Evolutionary conservation across 257 asterid genomes (phyloP).

Genomic region (Thymus quinquecostatus): DNA sequence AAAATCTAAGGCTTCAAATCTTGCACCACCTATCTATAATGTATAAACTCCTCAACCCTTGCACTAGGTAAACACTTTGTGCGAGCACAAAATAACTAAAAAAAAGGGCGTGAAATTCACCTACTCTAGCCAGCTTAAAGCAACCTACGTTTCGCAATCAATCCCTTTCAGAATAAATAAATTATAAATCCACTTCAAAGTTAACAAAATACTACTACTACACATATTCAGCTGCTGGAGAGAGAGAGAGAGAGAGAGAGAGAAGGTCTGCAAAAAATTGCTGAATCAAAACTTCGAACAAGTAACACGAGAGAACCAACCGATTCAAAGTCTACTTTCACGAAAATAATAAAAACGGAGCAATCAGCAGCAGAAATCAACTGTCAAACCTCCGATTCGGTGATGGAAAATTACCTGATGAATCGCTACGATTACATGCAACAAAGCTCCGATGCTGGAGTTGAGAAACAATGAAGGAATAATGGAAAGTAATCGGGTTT

Average conservation of each 20-base stretch:
- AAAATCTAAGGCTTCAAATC: background rate
- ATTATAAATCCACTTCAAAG: too few species aligned
- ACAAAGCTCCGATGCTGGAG: slow-evolving; percentile 11
- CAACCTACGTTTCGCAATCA: slow-evolving; percentile 6
- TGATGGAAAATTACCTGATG: slow-evolving; percentile 23
- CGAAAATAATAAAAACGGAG: slow-evolving; percentile 4
- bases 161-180: too few species aligned
- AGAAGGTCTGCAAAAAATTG: slow-evolving; percentile 1
- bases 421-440: slow-evolving; percentile 30
- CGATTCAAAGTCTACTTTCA: slow-evolving; percentile 3
- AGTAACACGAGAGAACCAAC: background rate
- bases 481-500: background rate
- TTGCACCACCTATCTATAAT: slow-evolving; percentile 13
- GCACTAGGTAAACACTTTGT: slow-evolving; percentile 11
- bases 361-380: slow-evolving; percentile 3
- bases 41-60: slow-evolving; percentile 13
- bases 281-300: background rate
- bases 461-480: background rate
- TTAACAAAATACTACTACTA: too few species aligned
- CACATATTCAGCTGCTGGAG: too few species aligned
- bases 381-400: background rate
- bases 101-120: background rate
- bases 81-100: background rate
- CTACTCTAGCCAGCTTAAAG: background rate
- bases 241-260: too few species aligned